These are phyloP conservation scores for Pittosporum tobira DNA, from an alignment of 129 eudicot species.

Conservation along the genomic window DNA sequence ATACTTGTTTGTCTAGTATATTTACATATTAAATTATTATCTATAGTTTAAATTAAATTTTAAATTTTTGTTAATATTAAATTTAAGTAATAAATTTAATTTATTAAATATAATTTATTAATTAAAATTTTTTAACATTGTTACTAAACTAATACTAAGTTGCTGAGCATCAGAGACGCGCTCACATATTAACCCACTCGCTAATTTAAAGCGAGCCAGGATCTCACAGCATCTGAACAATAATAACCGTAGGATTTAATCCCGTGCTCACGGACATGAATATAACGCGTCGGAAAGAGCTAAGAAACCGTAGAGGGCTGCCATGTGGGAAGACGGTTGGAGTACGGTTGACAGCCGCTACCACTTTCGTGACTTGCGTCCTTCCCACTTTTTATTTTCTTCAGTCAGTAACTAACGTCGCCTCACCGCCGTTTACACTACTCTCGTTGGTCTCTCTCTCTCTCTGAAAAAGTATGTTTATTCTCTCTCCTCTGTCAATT, in stretches of 20 bases:
- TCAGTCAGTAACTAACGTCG: slow-evolving; percentile 42
- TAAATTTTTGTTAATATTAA: no score
- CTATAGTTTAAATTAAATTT: no score
- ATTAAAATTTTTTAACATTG: no score
- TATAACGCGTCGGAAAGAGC: no score
- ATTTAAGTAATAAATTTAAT: no score
- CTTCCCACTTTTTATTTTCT: background rate
- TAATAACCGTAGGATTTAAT: slow-evolving; percentile 8
- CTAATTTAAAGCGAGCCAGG: background rate
- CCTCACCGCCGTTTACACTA: slow-evolving; percentile 62
- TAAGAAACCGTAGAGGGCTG: background rate
- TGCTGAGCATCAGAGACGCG: background rate
- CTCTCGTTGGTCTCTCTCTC: no score
- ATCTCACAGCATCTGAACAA: background rate
- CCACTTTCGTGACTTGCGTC: slow-evolving; percentile 23
- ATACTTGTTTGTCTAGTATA: no score
- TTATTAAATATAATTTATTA: no score
- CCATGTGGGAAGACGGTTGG: slow-evolving; percentile 38
- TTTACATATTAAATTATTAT: no score
- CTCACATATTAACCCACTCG: slow-evolving; percentile 1
- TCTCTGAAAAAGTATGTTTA: no score
- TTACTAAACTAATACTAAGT: no score
- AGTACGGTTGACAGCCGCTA: slow-evolving; percentile 69
- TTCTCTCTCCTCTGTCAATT: background rate
- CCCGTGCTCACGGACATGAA: no score